Evolutionary conservation across 2,329 filamentous ascomycete genomes (phyloP), one percentile per base, ranked within the genome.

Genomic region (Monosporascus cannonballus): DNA sequence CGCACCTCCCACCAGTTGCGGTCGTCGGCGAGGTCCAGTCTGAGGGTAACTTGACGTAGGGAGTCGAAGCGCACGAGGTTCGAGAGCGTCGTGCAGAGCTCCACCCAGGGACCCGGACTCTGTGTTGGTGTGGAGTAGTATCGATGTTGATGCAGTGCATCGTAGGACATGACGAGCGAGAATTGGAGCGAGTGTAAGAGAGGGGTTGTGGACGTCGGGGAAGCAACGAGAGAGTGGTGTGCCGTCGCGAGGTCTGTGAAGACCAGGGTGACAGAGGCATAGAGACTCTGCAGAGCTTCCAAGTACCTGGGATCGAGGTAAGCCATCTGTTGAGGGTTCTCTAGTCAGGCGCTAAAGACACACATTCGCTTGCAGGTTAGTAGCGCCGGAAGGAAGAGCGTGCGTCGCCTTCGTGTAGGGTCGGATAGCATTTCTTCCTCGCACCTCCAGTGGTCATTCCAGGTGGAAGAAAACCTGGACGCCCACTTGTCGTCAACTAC

Each of bases 381-480:
- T 9, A 63, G 50, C 5, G 55, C 51, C 20, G 58, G 53, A 22
- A 61, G 37, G 48, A 63, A 62, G 30, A 59, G 51, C 17, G 52
- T 55, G n/a, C 46, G 49, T 17, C 11, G 18, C 17, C 22, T 42
- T 22, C 34, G 18, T 20, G 17, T 24, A 47, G n/a, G 9, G 49
- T 55, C 18, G 11, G 39, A 39, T 42, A 54, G 20, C 60, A 59
- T 59, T 22, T 51, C 55, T 47, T 63, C 59, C 38, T 62, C 56
- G 49, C 61, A 61, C n/a, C 34, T 47, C 61, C 59, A 62, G 44
- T 63, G 59, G 41, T 64, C 55, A 17, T 60, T 44, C 59, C 57
- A 59, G 2, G 59, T 39, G 2, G 59, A 63, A 2, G 54, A 54
- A 46, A 61, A 57, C 25, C 58, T 55, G 42, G 48, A 34, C 2